Evolutionary conservation across 2,329 filamentous ascomycete species (phyloP).

Genomic region (Ophiostoma tasmaniense): DNA sequence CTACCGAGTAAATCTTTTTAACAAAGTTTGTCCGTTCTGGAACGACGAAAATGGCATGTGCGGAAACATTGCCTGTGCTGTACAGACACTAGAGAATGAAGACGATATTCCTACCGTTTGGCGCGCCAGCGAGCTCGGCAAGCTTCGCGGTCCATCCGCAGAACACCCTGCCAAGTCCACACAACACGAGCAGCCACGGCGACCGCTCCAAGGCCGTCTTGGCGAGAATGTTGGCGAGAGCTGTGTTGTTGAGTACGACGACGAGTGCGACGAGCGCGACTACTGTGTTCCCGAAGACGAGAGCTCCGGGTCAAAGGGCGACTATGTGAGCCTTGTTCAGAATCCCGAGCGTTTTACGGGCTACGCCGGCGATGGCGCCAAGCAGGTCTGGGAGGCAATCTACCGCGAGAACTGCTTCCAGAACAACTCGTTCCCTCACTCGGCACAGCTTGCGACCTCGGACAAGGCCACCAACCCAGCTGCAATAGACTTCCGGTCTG

Average conservation of each 20-base stretch:
- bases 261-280: conserved; percentile 92
- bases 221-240: conserved; percentile 87
- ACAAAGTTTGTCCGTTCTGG: conserved; percentile 95
- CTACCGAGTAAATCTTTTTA: conserved; percentile 89
- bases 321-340: conserved; percentile 88
- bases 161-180: conserved; percentile 71
- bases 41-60: conserved; percentile 87
- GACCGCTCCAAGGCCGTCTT: conserved; percentile 71
- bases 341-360: conserved; percentile 96
- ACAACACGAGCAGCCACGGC: conserved; percentile 60
- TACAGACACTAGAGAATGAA: conserved; percentile 91
- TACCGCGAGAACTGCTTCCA: conserved; percentile 97
- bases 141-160: conserved; percentile 84
- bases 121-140: conserved; percentile 85
- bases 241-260: conserved; percentile 94
- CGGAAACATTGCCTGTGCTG: conserved; percentile 92
- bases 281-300: conserved; percentile 97
- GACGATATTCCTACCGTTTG: conserved; percentile 87
- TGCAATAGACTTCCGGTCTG: conserved; percentile 52
- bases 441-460: conserved; percentile 44
- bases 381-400: conserved; percentile 92
- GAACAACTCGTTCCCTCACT: conserved; percentile 53
- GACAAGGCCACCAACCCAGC: conserved; percentile 42
- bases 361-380: conserved; percentile 74
- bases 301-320: conserved; percentile 73